Evolutionary conservation across 441 rosid genomes (phyloP).

Genomic region (Theobroma grandiflorum): DNA sequence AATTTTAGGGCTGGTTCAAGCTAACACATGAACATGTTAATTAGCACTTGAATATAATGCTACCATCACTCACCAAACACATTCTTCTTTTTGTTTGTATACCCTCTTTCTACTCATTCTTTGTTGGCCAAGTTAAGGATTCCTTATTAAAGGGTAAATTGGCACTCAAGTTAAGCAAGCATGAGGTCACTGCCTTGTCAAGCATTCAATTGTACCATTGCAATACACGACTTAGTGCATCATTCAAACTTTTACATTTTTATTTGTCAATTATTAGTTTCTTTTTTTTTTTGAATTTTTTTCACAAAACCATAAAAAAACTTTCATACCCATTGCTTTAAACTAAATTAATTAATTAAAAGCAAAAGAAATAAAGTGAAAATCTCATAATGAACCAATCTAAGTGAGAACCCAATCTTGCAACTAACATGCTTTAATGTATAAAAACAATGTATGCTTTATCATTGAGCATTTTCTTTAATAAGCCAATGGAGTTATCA

Average conservation of each 20-base stretch:
- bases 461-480: too few relatives aligned
- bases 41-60: too few relatives aligned
- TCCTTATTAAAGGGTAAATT: slow-evolving; percentile 17
- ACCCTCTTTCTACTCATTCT: slow-evolving; percentile 9
- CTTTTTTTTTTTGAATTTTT: background rate
- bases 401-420: too few relatives aligned
- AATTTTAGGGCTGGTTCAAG: too few relatives aligned
- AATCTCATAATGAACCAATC: background rate
- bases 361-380: background rate
- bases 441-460: too few relatives aligned
- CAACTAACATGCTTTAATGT: too few relatives aligned
- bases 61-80: slow-evolving; percentile 20
- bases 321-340: background rate
- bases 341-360: background rate
- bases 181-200: background rate
- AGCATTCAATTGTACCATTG: background rate
- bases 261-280: background rate
- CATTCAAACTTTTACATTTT: background rate
- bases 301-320: background rate
- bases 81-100: background rate
- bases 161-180: slow-evolving; percentile 45
- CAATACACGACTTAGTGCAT: background rate
- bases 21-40: too few relatives aligned
- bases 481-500: too few relatives aligned
- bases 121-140: too few relatives aligned